Evolutionary conservation across 305 asterid species (phyloP).

Genomic region (Fraxinus platypoda): DNA sequence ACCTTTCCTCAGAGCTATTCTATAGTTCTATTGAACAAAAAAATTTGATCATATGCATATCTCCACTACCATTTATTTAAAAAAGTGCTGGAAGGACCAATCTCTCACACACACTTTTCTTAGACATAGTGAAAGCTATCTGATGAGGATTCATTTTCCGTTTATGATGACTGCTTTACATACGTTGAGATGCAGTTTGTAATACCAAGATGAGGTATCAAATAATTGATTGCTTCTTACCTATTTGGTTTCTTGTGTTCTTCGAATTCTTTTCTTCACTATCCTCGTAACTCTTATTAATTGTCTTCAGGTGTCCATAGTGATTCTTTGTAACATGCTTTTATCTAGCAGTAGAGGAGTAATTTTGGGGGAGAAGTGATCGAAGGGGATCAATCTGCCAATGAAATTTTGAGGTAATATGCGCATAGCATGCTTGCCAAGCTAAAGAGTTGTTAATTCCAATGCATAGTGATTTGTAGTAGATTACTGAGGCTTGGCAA

Average conservation of each 20-base stretch:
- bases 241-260: background rate
- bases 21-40: background rate
- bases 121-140: background rate
- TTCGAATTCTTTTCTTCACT: background rate
- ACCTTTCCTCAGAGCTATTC: background rate
- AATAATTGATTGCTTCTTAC: background rate
- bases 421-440: constrained; percentile 32
- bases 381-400: constrained; percentile 23
- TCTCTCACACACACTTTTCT: background rate
- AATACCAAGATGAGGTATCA: constrained; percentile 8
- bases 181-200: constrained; percentile 1
- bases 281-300: constrained; percentile 15
- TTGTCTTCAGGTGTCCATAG: constrained; percentile 40
- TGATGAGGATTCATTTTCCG: background rate
- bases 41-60: background rate
- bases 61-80: background rate
- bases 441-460: constrained; percentile 25
- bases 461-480: constrained; percentile 23
- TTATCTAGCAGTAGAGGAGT: constrained; percentile 33
- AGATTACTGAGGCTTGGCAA: constrained; percentile 18
- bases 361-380: constrained; percentile 29
- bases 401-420: constrained; percentile 32
- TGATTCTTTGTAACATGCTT: constrained; percentile 38
- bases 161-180: constrained; percentile 14
- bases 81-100: background rate